phyloP scores from a whole-genome alignment of 305 asterid genomes.

The Solanum chacoense region DNA sequence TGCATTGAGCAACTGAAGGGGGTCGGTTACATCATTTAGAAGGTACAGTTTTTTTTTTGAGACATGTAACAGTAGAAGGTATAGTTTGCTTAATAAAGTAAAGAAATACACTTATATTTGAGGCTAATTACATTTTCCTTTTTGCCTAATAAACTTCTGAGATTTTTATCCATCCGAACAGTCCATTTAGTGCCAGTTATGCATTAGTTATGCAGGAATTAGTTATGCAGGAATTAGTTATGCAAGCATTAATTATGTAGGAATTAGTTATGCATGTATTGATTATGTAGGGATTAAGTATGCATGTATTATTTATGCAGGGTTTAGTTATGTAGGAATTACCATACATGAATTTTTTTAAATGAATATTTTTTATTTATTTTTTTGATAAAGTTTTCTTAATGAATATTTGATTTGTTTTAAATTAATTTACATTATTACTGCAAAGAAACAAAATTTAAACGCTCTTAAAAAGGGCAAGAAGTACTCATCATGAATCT shows the following conservation, averaged over 20 bases:
- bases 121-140: neutral
- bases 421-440: neutral
- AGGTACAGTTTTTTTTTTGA: neutral
- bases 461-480: neutral
- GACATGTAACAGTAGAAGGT: neutral
- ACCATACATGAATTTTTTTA: neutral
- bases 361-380: too few species aligned
- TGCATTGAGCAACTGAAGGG: neutral
- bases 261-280: neutral
- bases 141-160: neutral
- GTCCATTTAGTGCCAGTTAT: neutral
- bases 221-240: too few species aligned
- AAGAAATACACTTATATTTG: neutral
- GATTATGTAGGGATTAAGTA: neutral
- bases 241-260: neutral
- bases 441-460: too few species aligned
- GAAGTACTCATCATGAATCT: neutral
- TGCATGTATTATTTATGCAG: neutral
- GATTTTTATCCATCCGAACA: neutral
- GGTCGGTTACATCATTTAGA: neutral
- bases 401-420: neutral
- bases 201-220: too few species aligned
- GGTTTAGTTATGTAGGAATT: neutral
- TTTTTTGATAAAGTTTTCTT: too few species aligned
- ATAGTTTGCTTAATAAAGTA: neutral